phyloP scores from a whole-genome alignment of 495 filamentous ascomycete genomes.

The Oleoguttula mirabilis region DNA sequence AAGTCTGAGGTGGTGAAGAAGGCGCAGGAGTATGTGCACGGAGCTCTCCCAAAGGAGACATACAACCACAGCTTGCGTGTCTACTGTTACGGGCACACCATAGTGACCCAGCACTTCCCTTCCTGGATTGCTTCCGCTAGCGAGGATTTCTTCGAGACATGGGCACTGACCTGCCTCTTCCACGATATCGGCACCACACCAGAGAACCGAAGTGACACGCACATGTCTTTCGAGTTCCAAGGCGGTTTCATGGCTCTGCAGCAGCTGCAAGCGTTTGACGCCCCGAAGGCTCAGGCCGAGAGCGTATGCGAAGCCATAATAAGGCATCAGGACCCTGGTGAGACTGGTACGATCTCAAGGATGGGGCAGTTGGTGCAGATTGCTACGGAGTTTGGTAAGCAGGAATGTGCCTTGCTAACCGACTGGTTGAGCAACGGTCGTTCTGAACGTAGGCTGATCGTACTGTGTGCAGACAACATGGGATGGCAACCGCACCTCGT shows the following conservation, averaged over 20 bases:
- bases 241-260: slow-evolving; percentile 50
- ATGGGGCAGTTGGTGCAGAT: slow-evolving; percentile 61
- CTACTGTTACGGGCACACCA: slow-evolving; percentile 50
- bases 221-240: slow-evolving; percentile 66
- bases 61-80: slow-evolving; percentile 69
- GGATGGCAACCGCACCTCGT: slow-evolving; percentile 50
- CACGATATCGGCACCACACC: slow-evolving; percentile 67
- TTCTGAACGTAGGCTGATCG: too few relatives aligned
- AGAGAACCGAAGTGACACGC: slow-evolving; percentile 47
- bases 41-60: slow-evolving; percentile 30
- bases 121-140: slow-evolving; percentile 35
- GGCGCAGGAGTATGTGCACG: slow-evolving; percentile 2
- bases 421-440: too few relatives aligned
- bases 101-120: slow-evolving; percentile 49
- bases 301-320: slow-evolving; percentile 70
- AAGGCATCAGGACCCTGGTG: slow-evolving; percentile 65
- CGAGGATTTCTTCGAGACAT: slow-evolving; percentile 33
- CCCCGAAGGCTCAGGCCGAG: slow-evolving; percentile 52
- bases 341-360: slow-evolving; percentile 31
- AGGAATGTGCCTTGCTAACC: not conserved
- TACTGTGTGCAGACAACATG: slow-evolving; percentile 49
- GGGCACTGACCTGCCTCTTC: slow-evolving; percentile 53
- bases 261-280: slow-evolving; percentile 22
- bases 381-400: slow-evolving; percentile 47
- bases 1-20: not conserved